phyloP scores from a whole-genome alignment of 2,329 filamentous ascomycete genomes.

The Exophiala calicioides region DNA sequence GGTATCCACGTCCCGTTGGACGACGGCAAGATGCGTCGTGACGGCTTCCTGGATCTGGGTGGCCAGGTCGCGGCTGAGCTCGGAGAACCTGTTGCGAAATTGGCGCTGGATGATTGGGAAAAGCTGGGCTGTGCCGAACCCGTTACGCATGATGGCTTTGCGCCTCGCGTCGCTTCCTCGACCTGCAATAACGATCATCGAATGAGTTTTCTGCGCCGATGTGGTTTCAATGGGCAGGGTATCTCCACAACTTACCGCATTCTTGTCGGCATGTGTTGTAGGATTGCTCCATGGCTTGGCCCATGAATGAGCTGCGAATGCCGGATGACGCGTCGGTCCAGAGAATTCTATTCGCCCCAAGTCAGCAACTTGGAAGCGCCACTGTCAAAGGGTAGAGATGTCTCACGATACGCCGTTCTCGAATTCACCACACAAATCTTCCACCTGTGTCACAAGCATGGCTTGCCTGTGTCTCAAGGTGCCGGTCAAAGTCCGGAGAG shows the following conservation, averaged over 20 bases:
- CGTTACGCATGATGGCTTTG: conserved; percentile 2
- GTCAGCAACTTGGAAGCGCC: not conserved
- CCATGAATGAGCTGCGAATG: conserved; percentile 13
- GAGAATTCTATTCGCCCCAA: not conserved
- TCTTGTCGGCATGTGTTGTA: not conserved
- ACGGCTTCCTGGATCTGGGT: conserved; percentile 1
- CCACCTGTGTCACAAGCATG: conserved; percentile 1
- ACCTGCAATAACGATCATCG: not conserved
- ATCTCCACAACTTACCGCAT: not conserved
- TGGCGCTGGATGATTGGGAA: not conserved
- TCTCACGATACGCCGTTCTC: conserved; percentile 5
- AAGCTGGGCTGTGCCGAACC: conserved; percentile 4
- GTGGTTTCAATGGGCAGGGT: not conserved
- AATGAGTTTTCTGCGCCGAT: not conserved
- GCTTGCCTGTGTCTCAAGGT: conserved; percentile 7
- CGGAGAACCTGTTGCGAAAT: conserved; percentile 3
- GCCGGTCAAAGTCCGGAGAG: conserved; percentile 4
- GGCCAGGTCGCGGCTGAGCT: conserved; percentile 1
- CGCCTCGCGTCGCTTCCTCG: conserved; percentile 6
- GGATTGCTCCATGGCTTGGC: conserved; percentile 3
- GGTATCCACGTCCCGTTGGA: conserved; percentile 9
- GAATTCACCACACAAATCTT: conserved; percentile 1
- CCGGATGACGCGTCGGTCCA: conserved; percentile 5
- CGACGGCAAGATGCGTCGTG: conserved; percentile 1
- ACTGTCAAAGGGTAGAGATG: not conserved